Base-by-base conservation (phyloP, 805 yeast species). In the Myxozyma neotropica region DNA sequence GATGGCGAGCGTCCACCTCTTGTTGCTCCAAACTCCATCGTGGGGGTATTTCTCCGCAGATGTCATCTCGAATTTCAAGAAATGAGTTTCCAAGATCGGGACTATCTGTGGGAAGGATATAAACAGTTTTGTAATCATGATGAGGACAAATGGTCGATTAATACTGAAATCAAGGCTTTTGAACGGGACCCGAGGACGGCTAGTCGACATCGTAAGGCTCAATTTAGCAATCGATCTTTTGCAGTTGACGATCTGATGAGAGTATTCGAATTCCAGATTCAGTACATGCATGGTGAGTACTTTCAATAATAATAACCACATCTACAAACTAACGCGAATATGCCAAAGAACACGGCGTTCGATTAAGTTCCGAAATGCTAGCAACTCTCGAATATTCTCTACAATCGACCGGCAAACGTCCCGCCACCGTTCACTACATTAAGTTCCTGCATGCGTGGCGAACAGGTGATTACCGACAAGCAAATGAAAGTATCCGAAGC, bases 401-500 rank as follows among this genome's bases (percentile, higher is more conserved):
- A 7, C 71, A 69, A 45, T 82, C 70, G 1, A 80, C 53, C 12
- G 42, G 43, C 7, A 48, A 24, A 10, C 33, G 29, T 13, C 55
- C 49, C 7, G 17, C 55, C 8, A 29, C 49, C 3, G n/a, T 43
- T 7, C 42, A 52, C n/a, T 52, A 52, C 43, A 21, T 36, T 19
- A 36, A 86, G 86, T 65, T 78, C 79, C 59, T 78, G 85, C 67
- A 78, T 79, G 55, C 77, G 72, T 12, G 81, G 67, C 47, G 63
- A 13, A 53, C 54, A 6, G 67, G 83, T 3, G 88, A 88, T 67
- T 87, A 86, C 67, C 87, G 76, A 44, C 70, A 67, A 38, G 76
- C 81, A 69, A 45, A 81, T 71, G 75, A 85, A 74, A 74, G 85
- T 68, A 70, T 88, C 67, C 83, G 82, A 67, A 71, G 81, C 44